Evolutionary conservation across 441 rosid genomes (phyloP), one percentile per base, ranked within the genome.

Genomic region (Macaranga tanarius): DNA sequence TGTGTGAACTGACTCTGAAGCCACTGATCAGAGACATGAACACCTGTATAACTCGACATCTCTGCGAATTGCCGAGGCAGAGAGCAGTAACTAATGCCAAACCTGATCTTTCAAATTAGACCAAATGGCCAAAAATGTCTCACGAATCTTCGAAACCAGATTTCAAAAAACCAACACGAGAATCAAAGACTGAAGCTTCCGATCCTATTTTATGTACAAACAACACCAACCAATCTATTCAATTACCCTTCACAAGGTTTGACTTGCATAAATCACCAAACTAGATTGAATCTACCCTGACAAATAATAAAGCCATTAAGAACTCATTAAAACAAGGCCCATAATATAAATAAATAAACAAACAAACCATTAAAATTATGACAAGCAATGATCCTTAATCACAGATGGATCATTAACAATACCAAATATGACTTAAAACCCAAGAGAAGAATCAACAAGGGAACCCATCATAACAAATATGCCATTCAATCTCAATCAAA

Each of bases 1-100:
- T 96, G 99, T 28, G 99, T 93, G 91, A 96, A 96, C 81, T 96
- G 98, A 77, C 95, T 87, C 67, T 96, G 99, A 60, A 96, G 90
- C 98, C 86, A 81, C 83, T 89, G 96, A 93, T 96, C 99, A 80
- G 98, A 91, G 75, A 93, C 90, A 66, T 86, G 77, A 61, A 96
- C 94, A 52, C 97, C 98, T 62, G 82, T 87, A 77, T 84, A 96
- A 84, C 90, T 85, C 67, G 99, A 85, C 99, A 96, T 96, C 78
- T 81, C 82, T 73, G 75, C 70, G 34, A 67, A 76, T 25, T 64
- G 20, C 58, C 69, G 67, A 58, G 68, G 47, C 77, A 63, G 40
- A 69, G 73, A 77, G 55, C 79, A 34, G 82, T 52, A 78, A 40
- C 55, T 73, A 38, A 54, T n/a, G 70, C 44, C 40, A 65, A 59